Base-by-base conservation (phyloP, 306 rosid genomes). In the Corylus avellana region DNA sequence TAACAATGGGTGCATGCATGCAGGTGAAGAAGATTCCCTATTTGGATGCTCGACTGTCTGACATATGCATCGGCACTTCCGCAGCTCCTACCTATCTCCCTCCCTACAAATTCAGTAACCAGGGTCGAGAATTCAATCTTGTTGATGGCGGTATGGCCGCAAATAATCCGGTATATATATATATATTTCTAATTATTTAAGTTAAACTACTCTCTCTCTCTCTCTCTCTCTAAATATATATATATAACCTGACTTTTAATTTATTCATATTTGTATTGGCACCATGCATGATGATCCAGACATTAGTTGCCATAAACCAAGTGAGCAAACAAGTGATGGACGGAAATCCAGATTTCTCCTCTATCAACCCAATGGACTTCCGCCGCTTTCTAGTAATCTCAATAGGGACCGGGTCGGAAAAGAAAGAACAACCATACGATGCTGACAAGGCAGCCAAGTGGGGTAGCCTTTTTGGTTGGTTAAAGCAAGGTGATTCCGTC, bases 61-160 rank as follows among this genome's bases (percentile, higher is more conserved):
- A 87, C 73, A 78, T 91, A 72, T 91, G 92, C 76, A 80, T 88
- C 1, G 14, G 77, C 37, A 88, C 92, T 7, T 90, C 94, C 0
- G 97, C 97, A 8, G 88, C 92, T 25, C 92, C 92, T 1, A 88
- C 91, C 9, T 90, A 82, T 61, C 85, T 92, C 12, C 94, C 94
- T 27, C 80, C 94, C 1, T 77, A 90, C 72, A 18, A 79, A 39
- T 90, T 90, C 76, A 72, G 14, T 8, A 87, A 66, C 81, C 12
- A 80, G 56, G 74, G 29, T 8, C 79, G 54, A 5, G 85, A 88
- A 49, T 92, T 88, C 79, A 80, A 92, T 78, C 97, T 92, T 16
- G 78, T 86, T 13, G 97, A 92, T 12, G 97, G 94, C 17, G 97
- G 91, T 7, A 86, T 90, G 39, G 89, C 92, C 39, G 92, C 94